These are phyloP conservation scores for Aspergillus sp. DNA, from an alignment of 2,329 filamentous ascomycete species.

Conservation along the genomic window DNA sequence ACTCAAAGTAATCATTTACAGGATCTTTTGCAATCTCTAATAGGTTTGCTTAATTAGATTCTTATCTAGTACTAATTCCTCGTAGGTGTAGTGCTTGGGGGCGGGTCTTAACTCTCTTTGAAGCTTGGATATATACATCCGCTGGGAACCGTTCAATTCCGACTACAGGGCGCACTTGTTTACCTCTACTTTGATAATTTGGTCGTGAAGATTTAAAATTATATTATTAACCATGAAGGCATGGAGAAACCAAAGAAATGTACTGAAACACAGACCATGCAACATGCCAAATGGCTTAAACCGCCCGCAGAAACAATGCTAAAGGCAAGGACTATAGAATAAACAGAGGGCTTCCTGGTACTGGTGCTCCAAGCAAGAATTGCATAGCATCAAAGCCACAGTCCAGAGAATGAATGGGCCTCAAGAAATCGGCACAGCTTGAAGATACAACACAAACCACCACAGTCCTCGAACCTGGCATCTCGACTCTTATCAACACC, in stretches of 20 bases:
- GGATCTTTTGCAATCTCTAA: neutral
- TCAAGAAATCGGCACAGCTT: neutral
- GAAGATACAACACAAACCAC: neutral
- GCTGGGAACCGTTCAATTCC: no score
- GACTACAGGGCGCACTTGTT: no score
- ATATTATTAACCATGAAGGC: no score
- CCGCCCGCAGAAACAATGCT: neutral
- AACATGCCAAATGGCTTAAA: neutral
- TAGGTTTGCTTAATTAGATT: neutral
- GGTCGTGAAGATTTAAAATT: no score
- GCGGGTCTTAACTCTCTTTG: neutral
- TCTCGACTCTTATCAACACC: neutral
- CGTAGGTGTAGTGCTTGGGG: neutral
- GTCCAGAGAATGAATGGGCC: neutral
- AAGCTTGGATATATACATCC: neutral
- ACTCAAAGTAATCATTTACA: neutral
- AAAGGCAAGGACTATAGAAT: neutral
- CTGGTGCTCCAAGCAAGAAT: neutral
- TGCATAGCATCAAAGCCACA: neutral
- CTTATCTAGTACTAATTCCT: neutral
- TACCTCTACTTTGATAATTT: no score
- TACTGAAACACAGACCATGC: neutral
- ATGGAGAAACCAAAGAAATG: no score
- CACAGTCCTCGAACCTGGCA: neutral
- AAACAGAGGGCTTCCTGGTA: neutral